Evolutionary conservation across 352 stramenopile genomes (phyloP).

Genomic region (Blastocystis sp.): DNA sequence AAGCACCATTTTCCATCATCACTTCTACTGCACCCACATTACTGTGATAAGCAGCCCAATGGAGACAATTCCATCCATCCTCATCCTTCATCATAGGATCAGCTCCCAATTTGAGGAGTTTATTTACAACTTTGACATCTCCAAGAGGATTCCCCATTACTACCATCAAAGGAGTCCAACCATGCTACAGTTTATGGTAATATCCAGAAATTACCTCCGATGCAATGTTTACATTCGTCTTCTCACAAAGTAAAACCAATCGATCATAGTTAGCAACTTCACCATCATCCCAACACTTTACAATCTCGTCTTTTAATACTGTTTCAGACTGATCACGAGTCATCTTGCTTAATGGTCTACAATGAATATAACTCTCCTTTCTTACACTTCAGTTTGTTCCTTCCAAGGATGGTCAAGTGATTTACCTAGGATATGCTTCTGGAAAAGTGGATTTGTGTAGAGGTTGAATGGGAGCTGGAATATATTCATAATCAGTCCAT

Average conservation of each 20-base stretch:
- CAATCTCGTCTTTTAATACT: constrained; percentile 41
- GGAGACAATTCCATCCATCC: constrained; percentile 37
- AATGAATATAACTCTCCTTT: neutral
- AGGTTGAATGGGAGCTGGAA: constrained; percentile 57
- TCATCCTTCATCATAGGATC: constrained; percentile 10
- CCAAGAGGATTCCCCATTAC: constrained; percentile 50
- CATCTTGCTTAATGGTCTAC: constrained; percentile 57
- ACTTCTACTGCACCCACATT: constrained; percentile 50
- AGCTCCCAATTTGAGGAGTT: neutral
- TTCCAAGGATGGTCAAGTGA: constrained; percentile 27
- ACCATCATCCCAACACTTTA: constrained; percentile 52
- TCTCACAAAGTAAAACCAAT: neutral
- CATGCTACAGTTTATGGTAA: neutral
- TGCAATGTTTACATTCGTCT: neutral
- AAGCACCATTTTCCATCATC: neutral
- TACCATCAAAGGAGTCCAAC: constrained; percentile 57
- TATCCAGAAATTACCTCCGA: neutral
- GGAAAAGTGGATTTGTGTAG: constrained; percentile 54
- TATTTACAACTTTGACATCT: neutral
- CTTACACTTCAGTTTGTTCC: constrained; percentile 51
- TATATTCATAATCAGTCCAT: constrained; percentile 60
- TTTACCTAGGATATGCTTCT: constrained; percentile 55
- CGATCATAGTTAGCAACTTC: constrained; percentile 43
- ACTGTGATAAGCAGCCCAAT: constrained; percentile 60
- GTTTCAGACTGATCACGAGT: neutral